Evolutionary conservation across 495 filamentous ascomycete genomes (phyloP), one percentile per base, ranked within the genome.

Genomic region (Penicillium manginii): DNA sequence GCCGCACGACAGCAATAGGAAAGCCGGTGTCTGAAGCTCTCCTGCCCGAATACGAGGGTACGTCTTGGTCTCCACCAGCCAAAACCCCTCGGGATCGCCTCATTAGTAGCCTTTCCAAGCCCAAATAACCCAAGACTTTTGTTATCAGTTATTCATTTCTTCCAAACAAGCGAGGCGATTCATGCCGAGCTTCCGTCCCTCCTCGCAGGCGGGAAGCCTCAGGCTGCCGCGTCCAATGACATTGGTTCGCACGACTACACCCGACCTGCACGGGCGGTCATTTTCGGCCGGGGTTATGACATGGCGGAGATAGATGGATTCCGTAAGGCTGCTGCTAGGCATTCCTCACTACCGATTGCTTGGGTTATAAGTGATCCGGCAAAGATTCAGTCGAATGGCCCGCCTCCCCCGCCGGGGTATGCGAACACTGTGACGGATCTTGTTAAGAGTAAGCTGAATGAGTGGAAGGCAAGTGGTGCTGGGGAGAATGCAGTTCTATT

Each of bases 191-290:
- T 72, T 15, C 71, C 71, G 5, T 56, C 55, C 26, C 63, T 73
- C 12, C 58, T 73, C 37, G 61, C 59, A 11, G 71, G 71, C 12
- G 57, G 51, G 14, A 62, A 72, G 39, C 71, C 69, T 14, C 47
- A 63, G 18, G 57, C 63, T 12, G 50, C 57, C 0, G 49, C 55
- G 22, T 26, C 49, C 39, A 68, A 66, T 48, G 59, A 62, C 21
- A 42, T 74, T 17, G 73, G 73, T 39, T 66, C 69, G 4, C 65
- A 70, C 33, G 49, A 74, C 35, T 74, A 70, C 62, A 64, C 47
- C 56, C 45, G 47, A 17, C 66, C 66, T 4, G 60, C 62, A 4
- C 68, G 70, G 2, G 73, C 66, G 6, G 62, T 74, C 12, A 63
- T 76, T 9, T 69, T 74, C 21, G 73, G 73, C 14, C 70, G 72